These are phyloP conservation scores for Smallanthus sonchifolius DNA, from an alignment of 129 eudicot species.

Conservation along the genomic window DNA sequence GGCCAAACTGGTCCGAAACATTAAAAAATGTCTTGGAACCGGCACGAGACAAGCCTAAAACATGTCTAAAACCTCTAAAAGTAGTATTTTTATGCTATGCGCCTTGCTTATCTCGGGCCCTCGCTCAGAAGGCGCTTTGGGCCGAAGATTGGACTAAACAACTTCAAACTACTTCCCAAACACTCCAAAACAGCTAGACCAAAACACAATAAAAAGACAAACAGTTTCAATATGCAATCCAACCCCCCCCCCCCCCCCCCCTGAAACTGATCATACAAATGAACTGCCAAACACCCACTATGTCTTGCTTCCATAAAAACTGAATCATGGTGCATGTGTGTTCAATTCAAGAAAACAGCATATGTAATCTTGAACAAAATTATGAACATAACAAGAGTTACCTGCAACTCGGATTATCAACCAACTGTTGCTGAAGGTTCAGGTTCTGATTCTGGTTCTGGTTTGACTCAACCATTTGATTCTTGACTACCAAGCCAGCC, in stretches of 20 bases:
- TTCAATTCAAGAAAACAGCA: neutral
- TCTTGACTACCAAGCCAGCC: constrained; percentile 34
- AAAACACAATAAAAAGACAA: neutral
- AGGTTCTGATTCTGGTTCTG: neutral
- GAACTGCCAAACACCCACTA: neutral
- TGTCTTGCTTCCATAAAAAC: neutral
- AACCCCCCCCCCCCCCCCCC: too few relatives aligned
- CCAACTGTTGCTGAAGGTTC: constrained; percentile 12
- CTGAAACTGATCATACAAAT: neutral
- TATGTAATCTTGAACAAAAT: neutral
- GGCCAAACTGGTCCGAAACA: too few relatives aligned
- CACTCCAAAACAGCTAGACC: neutral
- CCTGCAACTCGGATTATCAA: constrained; percentile 44
- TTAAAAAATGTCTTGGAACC: too few relatives aligned
- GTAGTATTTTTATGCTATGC: too few relatives aligned
- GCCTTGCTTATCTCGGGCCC: too few relatives aligned
- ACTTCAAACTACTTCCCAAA: neutral
- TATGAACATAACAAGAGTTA: constrained; percentile 14
- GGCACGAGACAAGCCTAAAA: too few relatives aligned
- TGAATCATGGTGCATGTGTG: neutral
- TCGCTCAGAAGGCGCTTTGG: too few relatives aligned
- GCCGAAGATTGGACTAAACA: neutral
- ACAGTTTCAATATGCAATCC: neutral
- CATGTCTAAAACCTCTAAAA: too few relatives aligned
- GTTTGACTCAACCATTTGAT: constrained; percentile 26